Percentiles rank a stretch among this genome's conserved stretches.
Evolutionary conservation across 2,329 filamentous ascomycete species (phyloP).

Genomic region (Aspergillus pseudotamarii): DNA sequence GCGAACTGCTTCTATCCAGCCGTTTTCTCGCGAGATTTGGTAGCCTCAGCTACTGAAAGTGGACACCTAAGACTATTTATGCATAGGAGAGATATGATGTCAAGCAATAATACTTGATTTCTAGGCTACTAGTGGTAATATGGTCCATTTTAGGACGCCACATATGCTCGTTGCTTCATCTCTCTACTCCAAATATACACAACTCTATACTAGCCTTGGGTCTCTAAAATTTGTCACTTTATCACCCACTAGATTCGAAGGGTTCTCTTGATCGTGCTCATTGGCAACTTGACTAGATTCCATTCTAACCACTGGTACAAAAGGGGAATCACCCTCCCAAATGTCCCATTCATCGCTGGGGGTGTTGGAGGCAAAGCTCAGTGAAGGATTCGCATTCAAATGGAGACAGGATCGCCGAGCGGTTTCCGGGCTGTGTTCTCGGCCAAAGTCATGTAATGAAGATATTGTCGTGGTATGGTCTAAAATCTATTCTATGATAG

Average conservation of each 20-base stretch:
- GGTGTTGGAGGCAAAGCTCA: neutral
- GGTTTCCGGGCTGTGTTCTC: too few species aligned
- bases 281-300: neutral
- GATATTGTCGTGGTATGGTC: neutral
- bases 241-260: neutral
- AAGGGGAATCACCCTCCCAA: neutral
- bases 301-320: neutral
- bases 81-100: neutral
- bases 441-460: neutral
- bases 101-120: neutral
- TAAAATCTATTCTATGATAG: neutral
- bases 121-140: too few species aligned
- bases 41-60: neutral
- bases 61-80: neutral
- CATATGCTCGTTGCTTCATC: neutral
- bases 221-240: neutral
- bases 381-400: neutral
- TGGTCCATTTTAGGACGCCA: neutral
- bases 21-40: neutral
- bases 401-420: too few species aligned
- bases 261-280: neutral
- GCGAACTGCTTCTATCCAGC: neutral
- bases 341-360: neutral
- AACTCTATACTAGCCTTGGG: neutral
- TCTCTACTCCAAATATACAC: neutral